phyloP scores from a whole-genome alignment of 805 yeast species.

The Ogataea pilisensis region DNA sequence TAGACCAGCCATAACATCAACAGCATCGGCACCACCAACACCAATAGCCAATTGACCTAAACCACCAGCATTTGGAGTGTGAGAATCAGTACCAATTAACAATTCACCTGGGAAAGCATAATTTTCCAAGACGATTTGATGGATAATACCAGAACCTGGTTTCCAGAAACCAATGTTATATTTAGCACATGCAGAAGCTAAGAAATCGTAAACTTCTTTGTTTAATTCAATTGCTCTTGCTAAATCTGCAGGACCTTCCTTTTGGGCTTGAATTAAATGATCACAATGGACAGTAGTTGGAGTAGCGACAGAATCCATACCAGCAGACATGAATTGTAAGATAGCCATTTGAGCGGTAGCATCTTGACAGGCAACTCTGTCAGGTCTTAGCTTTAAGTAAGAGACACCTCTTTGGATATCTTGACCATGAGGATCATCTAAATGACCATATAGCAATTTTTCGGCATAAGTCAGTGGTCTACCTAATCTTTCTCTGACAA shows the following conservation, averaged over 20 bases:
- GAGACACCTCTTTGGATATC: conserved; percentile 73
- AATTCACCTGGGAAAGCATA: conserved; percentile 94
- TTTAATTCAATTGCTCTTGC: conserved; percentile 76
- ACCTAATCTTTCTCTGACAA: conserved; percentile 65
- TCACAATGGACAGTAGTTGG: conserved; percentile 98
- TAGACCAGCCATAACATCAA: conserved; percentile 92
- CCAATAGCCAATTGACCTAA: conserved; percentile 98
- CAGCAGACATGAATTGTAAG: conserved; percentile 96
- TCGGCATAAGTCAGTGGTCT: conserved; percentile 92
- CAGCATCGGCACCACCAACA: conserved; percentile 99
- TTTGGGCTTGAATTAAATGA: conserved; percentile 94
- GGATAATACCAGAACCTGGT: conserved; percentile 98
- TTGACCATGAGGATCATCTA: conserved; percentile 82
- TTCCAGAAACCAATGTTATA: conserved; percentile 99
- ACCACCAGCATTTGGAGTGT: conserved; percentile 99
- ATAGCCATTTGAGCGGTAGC: conserved; percentile 99
- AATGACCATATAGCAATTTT: conserved; percentile 88
- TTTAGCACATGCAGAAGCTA: conserved; percentile 87
- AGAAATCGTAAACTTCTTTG: conserved; percentile 93
- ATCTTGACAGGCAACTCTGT: conserved; percentile 99
- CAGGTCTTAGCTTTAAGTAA: conserved; percentile 91
- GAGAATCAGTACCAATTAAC: conserved; percentile 98
- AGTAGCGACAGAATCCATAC: conserved; percentile 79
- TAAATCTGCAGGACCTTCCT: conserved; percentile 85
- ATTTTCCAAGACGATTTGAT: conserved; percentile 95